Evolutionary conservation across 768 basidiomycete genomes (phyloP), one percentile per base, ranked within the genome.

Genomic region (Mycena kentingensis): DNA sequence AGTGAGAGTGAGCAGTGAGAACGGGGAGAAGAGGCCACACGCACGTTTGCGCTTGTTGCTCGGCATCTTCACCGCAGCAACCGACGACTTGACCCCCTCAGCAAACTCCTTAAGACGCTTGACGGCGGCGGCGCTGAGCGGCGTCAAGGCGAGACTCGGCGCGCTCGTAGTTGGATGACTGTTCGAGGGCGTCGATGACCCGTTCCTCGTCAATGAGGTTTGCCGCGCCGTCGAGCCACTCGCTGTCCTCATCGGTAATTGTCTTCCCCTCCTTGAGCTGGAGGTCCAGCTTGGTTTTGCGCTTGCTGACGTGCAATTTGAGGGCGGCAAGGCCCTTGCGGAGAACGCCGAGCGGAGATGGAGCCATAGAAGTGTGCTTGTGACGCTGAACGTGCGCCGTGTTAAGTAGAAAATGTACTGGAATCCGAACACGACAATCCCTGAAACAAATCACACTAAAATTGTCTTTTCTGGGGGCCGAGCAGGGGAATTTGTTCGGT

Each of bases 161-260:
- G 19, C 13, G 13, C 15, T 39, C 37, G 19, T 15, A 39, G 10
- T 22, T 19, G 7, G 37, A 39, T 10, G 37, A 46, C 42, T 24
- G 15, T 28, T 47, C 46, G 37, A 26, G 32, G 18, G 42, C 42
- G n/a, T 51, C 49, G 36, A 55, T 38, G 11, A 57, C 31, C 3
- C 29, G 28, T 39, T 42, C 36, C 31, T 52, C 44, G 26, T 57
- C 51, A 22, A 56, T 32, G 31, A 8, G 16, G 16, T 32, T 32
- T 8, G 31, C 31, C 49, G 42, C 29, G 38, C 29, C 41, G 44
- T 55, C 43, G 4, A 57, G 41, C 51, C 55, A 52, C 4, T 46
- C 28, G 18, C 35, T 31, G 19, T 52, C 55, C 28, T 27, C 44
- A 8, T n/a, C 15, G 19, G 55, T 39, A 47, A 52, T 44, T 5